Conservation (phyloP, 768 basidiomycete genomes). For the Trametes elegans region DNA sequence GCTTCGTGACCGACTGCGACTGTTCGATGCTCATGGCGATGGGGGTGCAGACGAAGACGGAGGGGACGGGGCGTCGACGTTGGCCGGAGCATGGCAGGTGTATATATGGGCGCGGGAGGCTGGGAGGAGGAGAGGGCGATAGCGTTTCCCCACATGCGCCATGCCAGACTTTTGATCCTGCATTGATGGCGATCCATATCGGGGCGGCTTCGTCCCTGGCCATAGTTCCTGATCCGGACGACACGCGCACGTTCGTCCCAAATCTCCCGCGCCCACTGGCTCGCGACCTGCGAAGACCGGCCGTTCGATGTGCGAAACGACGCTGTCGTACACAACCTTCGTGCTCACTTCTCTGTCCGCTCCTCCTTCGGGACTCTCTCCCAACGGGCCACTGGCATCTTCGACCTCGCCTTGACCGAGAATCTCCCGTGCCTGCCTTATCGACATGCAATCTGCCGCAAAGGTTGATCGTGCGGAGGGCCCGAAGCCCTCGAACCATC, state of each 20-base stretch:
- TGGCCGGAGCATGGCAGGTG: not conserved
- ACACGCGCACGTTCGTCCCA: conserved; percentile 19
- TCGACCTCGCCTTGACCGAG: too few relatives aligned
- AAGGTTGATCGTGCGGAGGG: too few relatives aligned
- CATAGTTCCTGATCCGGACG: not conserved
- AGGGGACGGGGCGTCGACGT: conserved; percentile 2
- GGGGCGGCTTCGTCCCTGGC: conserved; percentile 1
- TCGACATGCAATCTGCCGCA: too few relatives aligned
- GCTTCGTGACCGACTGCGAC: conserved; percentile 9
- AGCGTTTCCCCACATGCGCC: conserved; percentile 8
- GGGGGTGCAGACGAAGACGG: not conserved
- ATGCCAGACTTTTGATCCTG: conserved; percentile 7
- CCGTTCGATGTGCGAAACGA: not conserved
- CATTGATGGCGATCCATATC: conserved; percentile 13
- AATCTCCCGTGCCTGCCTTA: too few relatives aligned
- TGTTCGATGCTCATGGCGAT: conserved; percentile 10
- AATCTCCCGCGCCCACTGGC: not conserved
- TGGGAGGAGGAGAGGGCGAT: not conserved
- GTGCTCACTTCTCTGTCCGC: not conserved
- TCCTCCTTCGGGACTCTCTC: not conserved
- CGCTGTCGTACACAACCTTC: not conserved
- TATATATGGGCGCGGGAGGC: conserved; percentile 18
- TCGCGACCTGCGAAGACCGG: not conserved
- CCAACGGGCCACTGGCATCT: not conserved
- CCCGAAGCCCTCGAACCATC: too few relatives aligned